Evolutionary conservation across 2,329 filamentous ascomycete genomes (phyloP), one percentile per base, ranked within the genome.

Genomic region (Cercospora zeina): DNA sequence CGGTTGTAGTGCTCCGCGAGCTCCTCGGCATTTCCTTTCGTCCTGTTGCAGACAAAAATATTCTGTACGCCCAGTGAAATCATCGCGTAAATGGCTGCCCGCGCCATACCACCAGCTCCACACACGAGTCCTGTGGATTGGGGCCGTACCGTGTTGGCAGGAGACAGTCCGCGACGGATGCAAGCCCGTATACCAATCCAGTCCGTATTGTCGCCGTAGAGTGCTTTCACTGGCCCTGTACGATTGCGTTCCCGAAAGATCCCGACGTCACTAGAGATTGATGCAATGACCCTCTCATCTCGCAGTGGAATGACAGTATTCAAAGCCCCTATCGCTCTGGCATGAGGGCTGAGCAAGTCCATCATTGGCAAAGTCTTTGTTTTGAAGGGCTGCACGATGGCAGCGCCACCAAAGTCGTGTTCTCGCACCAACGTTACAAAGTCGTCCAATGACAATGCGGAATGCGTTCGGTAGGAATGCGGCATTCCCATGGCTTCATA

Each of bases 191-290:
- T 89, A 4, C 89, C 89, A 34, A 91, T 88, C 87, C 89, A 93
- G 73, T 93, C 89, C 0, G 89, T 92, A 63, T 93, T 93, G 62
- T 92, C 89, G 1, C 89, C 90, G 65, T 91, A 90, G 0, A 92
- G 79, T 0, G 87, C 88, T 64, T 84, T 83, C 6, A 91, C 84
- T 0, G 86, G 83, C 0, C 89, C 89, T 1, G 86, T 82, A 47
- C 85, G 81, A 65, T 87, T 87, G 62, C 87, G 82, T 49, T 86
- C 81, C 31, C 80, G 77, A 49, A 81, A 78, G n/a, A 85, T 75
- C 1, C 81, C 80, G 4, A 76, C 61, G 30, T 84, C 83, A 31
- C 82, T 79, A 0, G 86, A 42, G 39, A 67, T 50, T 8, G 67
- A 60, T 27, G 61, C 53, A 49, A 67, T 67, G 31, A 67, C 65